Percentiles rank a stretch among this genome's conserved stretches.
Evolutionary conservation across 2,329 filamentous ascomycete species (phyloP).

Genomic region (Aspergillus fumigatus): DNA sequence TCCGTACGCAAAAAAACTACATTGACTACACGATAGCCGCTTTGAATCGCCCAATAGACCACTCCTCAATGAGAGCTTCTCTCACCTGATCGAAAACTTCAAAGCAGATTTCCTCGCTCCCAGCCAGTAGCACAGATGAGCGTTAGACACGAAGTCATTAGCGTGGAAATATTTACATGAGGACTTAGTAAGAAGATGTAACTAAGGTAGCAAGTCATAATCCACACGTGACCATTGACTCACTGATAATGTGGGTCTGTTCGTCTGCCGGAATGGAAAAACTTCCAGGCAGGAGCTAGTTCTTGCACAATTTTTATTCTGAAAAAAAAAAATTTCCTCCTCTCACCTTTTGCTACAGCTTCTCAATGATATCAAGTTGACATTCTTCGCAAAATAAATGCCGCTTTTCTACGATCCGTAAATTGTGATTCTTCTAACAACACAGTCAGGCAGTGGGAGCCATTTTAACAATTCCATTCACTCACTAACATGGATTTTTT

Average conservation of each 20-base stretch:
- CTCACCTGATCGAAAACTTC: background rate
- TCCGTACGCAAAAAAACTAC: too few species aligned
- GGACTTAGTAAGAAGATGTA: too few species aligned
- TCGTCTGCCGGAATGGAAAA: conserved; percentile 15
- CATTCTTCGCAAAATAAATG: background rate
- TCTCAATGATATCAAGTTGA: background rate
- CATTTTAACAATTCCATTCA: conserved; percentile 1
- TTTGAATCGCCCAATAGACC: background rate
- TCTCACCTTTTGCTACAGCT: conserved; percentile 10
- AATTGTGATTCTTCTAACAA: background rate
- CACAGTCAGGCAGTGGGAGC: background rate
- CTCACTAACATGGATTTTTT: conserved; percentile 53
- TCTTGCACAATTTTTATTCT: conserved; percentile 17
- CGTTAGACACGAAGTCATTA: background rate
- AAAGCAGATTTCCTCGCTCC: background rate
- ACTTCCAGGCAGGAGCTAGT: conserved; percentile 5
- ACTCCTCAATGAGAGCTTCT: background rate
- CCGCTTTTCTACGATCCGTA: background rate
- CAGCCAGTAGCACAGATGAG: background rate
- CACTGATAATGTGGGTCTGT: background rate
- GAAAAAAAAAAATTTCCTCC: conserved; percentile 12
- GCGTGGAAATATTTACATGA: background rate
- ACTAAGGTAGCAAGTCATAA: too few species aligned
- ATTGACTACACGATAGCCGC: too few species aligned
- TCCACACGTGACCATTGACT: too few species aligned